Base-by-base conservation (phyloP, 2,329 filamentous ascomycete species). In the Epichloe baconii region DNA sequence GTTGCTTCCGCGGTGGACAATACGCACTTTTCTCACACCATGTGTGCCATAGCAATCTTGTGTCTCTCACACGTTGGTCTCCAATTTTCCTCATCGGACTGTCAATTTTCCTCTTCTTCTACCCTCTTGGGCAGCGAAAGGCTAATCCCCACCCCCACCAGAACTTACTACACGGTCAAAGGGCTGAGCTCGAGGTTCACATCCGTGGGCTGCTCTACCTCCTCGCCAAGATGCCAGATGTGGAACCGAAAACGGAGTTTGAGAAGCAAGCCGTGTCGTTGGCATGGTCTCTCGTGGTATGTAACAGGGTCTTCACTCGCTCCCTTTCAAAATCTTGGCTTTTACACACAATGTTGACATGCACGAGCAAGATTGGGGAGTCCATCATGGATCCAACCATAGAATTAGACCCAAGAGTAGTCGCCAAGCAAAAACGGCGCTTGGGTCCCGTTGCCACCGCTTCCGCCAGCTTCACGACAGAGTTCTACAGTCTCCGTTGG, bases 301-400 rank as follows among this genome's bases (percentile, higher is more conserved):
- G 48, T 26, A 7, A 8, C 26, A 26, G 26, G 26, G 26, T 8
- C 26, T 8, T 26, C 26, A 26, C 26, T 26, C 26, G 26, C 26
- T 7, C 7, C 26, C 26, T 26, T 26, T 6, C 26, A 26, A 8
- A 26, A 8, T 23, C 26, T 8, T 26, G 26, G 26, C 26, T 8
- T 26, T 26, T 26, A 8, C 26, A 26, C 7, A 26, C 26, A 26
- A 8, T 26, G 7, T 8, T 26, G 7, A 26, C 26, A 26, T 26
- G 26, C 26, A 26, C 26, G 26, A 26, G 26, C 26, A 26, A 50
- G 49, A 50, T 50, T 46, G 49, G 49, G 7, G 42, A 50, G 21
- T 46, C 34, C 35, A 50, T 50, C 42, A 50, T 50, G 43, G 49
- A 50, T 23, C 49, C 43, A 8, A 40, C 7, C 19, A 46, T 50